phyloP scores from a whole-genome alignment of 2,329 filamentous ascomycete species.

The Pseudopithomyces chartarum region DNA sequence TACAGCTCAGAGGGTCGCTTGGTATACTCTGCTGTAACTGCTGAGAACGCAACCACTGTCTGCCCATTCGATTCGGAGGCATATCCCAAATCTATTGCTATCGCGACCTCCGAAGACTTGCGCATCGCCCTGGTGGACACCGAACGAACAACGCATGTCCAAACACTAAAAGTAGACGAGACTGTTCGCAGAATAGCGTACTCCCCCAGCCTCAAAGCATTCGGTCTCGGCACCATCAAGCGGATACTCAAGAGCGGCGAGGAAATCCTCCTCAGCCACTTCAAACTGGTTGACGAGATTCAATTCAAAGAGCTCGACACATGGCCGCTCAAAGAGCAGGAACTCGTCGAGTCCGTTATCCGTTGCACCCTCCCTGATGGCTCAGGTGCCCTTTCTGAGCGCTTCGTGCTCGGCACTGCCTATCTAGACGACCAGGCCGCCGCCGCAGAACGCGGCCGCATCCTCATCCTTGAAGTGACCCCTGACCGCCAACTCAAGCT shows the following conservation, averaged over 20 bases:
- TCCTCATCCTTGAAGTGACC: constrained; percentile 83
- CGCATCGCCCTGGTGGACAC: constrained; percentile 82
- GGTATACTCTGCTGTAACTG: constrained; percentile 91
- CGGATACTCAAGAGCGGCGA: constrained; percentile 71
- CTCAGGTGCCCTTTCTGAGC: constrained; percentile 64
- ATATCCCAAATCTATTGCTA: constrained; percentile 78
- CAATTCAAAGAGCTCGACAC: constrained; percentile 79
- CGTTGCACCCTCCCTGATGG: constrained; percentile 72
- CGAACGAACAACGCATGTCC: constrained; percentile 86
- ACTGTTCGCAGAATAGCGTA: constrained; percentile 89
- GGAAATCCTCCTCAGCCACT: constrained; percentile 78
- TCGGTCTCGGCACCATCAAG: constrained; percentile 84
- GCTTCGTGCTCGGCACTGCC: constrained; percentile 91
- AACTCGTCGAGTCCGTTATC: constrained; percentile 85
- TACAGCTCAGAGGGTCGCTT: constrained; percentile 87
- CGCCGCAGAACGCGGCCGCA: constrained; percentile 67
- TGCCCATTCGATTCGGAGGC: constrained; percentile 81
- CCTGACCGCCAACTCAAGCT: constrained; percentile 74
- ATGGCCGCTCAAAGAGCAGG: constrained; percentile 67
- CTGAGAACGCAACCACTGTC: constrained; percentile 80
- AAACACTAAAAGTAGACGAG: constrained; percentile 76
- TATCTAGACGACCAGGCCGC: constrained; percentile 68
- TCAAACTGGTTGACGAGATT: constrained; percentile 89
- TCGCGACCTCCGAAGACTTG: constrained; percentile 77
- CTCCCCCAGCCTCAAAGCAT: constrained; percentile 76